Evolutionary conservation across 2,329 filamentous ascomycete genomes (phyloP).

Genomic region (Fusarium mundagurra): DNA sequence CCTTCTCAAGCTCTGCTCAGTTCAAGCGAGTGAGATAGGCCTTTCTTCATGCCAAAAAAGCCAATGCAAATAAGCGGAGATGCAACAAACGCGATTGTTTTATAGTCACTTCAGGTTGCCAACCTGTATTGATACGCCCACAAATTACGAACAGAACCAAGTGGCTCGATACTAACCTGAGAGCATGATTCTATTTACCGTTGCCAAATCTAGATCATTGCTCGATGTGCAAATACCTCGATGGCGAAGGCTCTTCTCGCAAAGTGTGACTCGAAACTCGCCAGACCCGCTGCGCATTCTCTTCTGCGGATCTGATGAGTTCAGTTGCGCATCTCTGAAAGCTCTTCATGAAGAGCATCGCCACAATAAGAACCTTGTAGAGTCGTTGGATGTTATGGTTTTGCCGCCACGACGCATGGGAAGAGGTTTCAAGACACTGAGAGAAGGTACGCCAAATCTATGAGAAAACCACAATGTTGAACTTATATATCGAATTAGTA

Average conservation of each 20-base stretch:
- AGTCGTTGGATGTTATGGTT: constrained; percentile 86
- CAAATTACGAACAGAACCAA: neutral
- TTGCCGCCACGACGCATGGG: constrained; percentile 82
- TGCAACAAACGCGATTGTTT: constrained; percentile 47
- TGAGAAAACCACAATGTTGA: neutral
- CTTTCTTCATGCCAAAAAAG: neutral
- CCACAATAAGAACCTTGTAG: constrained; percentile 64
- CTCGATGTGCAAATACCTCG: constrained; percentile 8
- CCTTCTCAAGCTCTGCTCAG: neutral
- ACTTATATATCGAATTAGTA: constrained; percentile 58
- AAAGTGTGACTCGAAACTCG: constrained; percentile 9
- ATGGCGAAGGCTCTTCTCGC: constrained; percentile 34
- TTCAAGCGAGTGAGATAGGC: neutral
- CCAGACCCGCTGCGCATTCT: constrained; percentile 80
- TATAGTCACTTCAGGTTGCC: neutral
- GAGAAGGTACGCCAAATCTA: constrained; percentile 62
- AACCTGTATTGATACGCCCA: neutral
- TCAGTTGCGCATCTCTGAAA: constrained; percentile 81
- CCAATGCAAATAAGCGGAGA: constrained; percentile 48
- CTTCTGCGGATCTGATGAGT: constrained; percentile 93
- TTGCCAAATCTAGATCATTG: constrained; percentile 9
- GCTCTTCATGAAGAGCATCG: constrained; percentile 72
- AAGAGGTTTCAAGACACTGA: constrained; percentile 74
- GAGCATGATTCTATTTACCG: constrained; percentile 31
- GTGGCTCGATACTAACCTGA: neutral